phyloP scores from a whole-genome alignment of 345 rosid genomes.

The Ricinus communis region DNA sequence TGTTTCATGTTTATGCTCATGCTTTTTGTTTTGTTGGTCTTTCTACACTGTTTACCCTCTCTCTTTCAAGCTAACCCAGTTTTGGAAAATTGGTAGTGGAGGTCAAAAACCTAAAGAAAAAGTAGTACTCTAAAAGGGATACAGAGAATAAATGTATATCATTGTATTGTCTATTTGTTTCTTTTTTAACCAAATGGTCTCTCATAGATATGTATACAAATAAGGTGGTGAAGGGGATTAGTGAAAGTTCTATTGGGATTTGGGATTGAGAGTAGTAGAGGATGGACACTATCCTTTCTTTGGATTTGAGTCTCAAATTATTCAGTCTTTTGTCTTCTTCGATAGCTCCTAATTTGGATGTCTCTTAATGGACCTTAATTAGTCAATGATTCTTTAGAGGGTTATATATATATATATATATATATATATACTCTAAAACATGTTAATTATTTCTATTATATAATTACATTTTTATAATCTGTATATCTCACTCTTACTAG shows the following conservation, averaged over 20 bases:
- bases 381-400: not conserved
- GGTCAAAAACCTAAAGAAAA: too few species aligned
- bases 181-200: too few species aligned
- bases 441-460: not conserved
- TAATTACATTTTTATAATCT: not conserved
- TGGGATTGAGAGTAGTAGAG: too few species aligned
- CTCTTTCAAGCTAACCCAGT: too few species aligned
- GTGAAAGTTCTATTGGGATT: slow-evolving; percentile 29
- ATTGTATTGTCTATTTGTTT: too few species aligned
- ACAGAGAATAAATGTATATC: too few species aligned
- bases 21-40: not conserved
- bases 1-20: too few species aligned
- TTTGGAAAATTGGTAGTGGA: slow-evolving; percentile 10
- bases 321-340: slow-evolving; percentile 21
- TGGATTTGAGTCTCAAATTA: slow-evolving; percentile 13
- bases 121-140: too few species aligned
- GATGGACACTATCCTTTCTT: not conserved
- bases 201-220: too few species aligned
- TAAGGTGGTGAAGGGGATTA: slow-evolving; percentile 20
- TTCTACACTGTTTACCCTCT: too few species aligned
- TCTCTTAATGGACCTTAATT: not conserved
- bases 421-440: too few species aligned
- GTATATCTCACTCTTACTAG: not conserved
- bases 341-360: not conserved
- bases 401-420: too few species aligned